These are phyloP conservation scores for Gynandropsis gynandra DNA, from an alignment of 345 rosid genomes.

Conservation along the genomic window DNA sequence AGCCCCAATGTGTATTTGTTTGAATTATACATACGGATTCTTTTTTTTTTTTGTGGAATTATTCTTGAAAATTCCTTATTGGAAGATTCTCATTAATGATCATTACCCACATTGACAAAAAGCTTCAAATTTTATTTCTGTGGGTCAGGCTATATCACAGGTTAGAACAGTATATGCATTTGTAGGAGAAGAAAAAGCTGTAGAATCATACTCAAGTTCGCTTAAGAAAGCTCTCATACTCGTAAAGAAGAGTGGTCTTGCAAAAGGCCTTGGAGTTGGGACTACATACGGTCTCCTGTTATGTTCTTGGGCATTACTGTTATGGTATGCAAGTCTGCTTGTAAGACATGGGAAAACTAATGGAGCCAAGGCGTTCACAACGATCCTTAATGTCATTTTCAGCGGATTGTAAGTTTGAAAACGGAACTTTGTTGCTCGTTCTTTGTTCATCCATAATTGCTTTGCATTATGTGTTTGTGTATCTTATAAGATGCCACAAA, in stretches of 20 bases:
- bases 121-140: too few relatives aligned
- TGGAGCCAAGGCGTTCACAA: slow-evolving; percentile 76
- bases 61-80: too few relatives aligned
- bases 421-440: background rate
- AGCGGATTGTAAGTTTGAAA: slow-evolving; percentile 71
- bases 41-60: too few relatives aligned
- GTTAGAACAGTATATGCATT: slow-evolving; percentile 72
- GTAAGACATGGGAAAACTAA: slow-evolving; percentile 56
- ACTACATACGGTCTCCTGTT: slow-evolving; percentile 58
- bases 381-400: slow-evolving; percentile 62
- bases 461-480: background rate
- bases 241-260: slow-evolving; percentile 56
- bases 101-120: too few relatives aligned
- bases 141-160: slow-evolving; percentile 58
- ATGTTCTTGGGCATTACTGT: slow-evolving; percentile 59
- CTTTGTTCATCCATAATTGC: slow-evolving; percentile 14
- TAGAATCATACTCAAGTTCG: slow-evolving; percentile 46
- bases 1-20: too few relatives aligned
- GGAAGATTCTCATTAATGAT: too few relatives aligned
- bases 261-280: slow-evolving; percentile 77
- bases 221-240: slow-evolving; percentile 49
- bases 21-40: too few relatives aligned
- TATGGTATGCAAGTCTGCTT: slow-evolving; percentile 69
- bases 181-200: slow-evolving; percentile 68
- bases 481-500: background rate